A percentile compares a stretch with the other conserved stretches of the same genome.
Conservation (phyloP, 2,329 filamentous ascomycete species). For the Orbilia javanica region DNA sequence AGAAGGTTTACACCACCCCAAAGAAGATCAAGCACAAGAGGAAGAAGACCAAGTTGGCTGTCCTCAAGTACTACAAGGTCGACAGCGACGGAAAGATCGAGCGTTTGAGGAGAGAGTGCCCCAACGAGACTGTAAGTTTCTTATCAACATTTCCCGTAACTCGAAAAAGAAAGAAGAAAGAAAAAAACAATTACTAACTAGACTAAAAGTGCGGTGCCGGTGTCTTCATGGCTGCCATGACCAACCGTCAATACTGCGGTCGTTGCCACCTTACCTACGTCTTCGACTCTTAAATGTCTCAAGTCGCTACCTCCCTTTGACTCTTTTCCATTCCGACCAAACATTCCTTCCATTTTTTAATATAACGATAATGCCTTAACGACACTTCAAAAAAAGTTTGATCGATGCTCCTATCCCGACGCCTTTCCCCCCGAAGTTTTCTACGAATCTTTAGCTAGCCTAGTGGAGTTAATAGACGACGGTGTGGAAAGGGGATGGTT, state of each 20-base stretch:
- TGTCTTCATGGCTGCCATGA: constrained; percentile 99
- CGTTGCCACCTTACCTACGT: constrained; percentile 63
- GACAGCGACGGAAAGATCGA: constrained; percentile 99
- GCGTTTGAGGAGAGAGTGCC: constrained; percentile 98
- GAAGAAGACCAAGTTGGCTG: constrained; percentile 99
- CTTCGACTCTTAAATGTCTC: constrained; percentile 61
- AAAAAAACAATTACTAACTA: constrained; percentile 64
- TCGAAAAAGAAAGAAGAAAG: constrained; percentile 1
- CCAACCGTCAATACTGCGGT: constrained; percentile 97
- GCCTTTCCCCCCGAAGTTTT: constrained; percentile 10
- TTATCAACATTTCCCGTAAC: constrained; percentile 61
- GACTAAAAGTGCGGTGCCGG: constrained; percentile 89
- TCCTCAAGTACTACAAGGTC: constrained; percentile 99
- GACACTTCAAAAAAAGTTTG: constrained; percentile 34
- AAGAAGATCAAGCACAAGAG: constrained; percentile 99
- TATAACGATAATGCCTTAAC: constrained; percentile 33
- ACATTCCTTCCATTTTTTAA: constrained; percentile 36
- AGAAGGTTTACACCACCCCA: constrained; percentile 99
- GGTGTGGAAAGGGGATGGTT: constrained; percentile 19
- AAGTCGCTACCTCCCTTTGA: constrained; percentile 28
- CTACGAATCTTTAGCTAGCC: constrained; percentile 37
- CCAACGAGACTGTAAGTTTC: constrained; percentile 81
- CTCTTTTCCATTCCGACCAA: constrained; percentile 38
- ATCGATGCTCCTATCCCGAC: constrained; percentile 2
- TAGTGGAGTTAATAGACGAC: constrained; percentile 30